Evolutionary conservation across 2,329 filamentous ascomycete species (phyloP).

Genomic region (Penicillium paneum): DNA sequence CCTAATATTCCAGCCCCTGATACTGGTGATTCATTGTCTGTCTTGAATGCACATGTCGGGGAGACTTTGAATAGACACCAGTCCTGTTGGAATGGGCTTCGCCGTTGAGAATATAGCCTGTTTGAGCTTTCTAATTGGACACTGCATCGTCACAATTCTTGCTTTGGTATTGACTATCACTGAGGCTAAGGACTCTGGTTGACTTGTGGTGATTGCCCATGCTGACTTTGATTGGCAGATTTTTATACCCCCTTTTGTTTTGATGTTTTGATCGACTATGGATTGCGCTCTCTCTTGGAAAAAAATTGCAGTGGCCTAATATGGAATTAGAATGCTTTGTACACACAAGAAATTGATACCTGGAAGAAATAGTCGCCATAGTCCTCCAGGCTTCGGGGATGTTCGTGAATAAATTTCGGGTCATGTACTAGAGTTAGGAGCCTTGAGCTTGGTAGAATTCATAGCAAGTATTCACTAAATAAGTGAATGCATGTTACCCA

Average conservation of each 20-base stretch:
- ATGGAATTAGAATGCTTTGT: not conserved
- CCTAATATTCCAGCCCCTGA: not conserved
- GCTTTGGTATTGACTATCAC: too few relatives aligned
- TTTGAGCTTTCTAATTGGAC: not conserved
- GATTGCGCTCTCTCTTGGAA: not conserved
- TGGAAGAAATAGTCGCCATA: not conserved
- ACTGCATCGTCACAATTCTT: too few relatives aligned
- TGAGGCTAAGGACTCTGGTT: not conserved
- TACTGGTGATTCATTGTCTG: not conserved
- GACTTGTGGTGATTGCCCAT: not conserved
- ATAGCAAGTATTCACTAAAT: not conserved
- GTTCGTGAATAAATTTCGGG: not conserved
- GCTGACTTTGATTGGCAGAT: not conserved
- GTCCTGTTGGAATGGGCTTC: not conserved
- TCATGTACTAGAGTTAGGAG: not conserved
- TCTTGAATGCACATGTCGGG: not conserved
- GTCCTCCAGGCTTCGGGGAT: not conserved
- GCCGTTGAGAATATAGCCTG: too few relatives aligned
- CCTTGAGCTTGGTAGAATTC: not conserved
- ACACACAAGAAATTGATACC: not conserved
- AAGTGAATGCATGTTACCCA: not conserved
- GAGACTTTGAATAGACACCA: not conserved
- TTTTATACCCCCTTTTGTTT: not conserved
- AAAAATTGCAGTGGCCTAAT: too few relatives aligned
- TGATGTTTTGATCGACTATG: not conserved